Conservation (phyloP, 345 rosid species). For the Populus nigra region DNA sequence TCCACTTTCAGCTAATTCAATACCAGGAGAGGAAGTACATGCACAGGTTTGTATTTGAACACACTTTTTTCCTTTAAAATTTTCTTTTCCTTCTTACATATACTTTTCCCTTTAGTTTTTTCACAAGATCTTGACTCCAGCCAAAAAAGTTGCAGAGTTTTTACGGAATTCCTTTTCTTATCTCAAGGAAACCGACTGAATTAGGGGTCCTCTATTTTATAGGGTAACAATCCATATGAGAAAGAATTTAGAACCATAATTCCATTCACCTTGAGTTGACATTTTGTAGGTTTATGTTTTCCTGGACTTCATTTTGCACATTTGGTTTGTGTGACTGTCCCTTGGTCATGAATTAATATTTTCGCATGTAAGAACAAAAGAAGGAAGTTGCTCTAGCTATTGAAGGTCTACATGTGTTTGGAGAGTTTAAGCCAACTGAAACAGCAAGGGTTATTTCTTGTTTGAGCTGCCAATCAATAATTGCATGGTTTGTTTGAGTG, state of each 20-base stretch:
- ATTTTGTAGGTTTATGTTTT: background rate
- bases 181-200: background rate
- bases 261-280: background rate
- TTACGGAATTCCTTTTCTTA: background rate
- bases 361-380: background rate
- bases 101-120: background rate
- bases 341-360: background rate
- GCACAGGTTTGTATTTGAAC: conserved; percentile 62
- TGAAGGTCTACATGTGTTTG: background rate
- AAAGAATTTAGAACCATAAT: conserved; percentile 3
- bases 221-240: background rate
- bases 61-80: background rate
- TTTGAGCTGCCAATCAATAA: background rate
- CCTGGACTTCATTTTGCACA: background rate
- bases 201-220: background rate
- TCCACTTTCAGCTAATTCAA: conserved; percentile 46
- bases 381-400: background rate
- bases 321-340: background rate
- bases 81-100: background rate
- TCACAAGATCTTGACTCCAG: background rate
- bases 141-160: background rate
- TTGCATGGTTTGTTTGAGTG: background rate
- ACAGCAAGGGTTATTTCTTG: background rate
- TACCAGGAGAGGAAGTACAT: conserved; percentile 71
- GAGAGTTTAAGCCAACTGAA: conserved; percentile 5